Percentiles rank a stretch among this genome's conserved stretches.
Conservation (phyloP, 805 yeast genomes). For the Saccharomycopsis lassenensis region DNA sequence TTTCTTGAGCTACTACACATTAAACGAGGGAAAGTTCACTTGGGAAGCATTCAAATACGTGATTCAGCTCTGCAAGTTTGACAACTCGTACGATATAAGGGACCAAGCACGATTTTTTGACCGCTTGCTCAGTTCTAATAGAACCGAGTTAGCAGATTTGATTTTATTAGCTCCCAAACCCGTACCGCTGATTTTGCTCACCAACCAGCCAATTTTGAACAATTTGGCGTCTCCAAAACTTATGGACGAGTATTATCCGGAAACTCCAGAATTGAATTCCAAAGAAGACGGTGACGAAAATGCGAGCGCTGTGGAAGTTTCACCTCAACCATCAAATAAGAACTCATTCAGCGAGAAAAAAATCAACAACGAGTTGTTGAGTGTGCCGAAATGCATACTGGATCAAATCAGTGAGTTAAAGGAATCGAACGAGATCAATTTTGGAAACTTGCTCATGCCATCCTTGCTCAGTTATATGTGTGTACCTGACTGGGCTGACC, state of each 20-base stretch:
- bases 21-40: conserved; percentile 25
- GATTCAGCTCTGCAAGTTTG: conserved; percentile 60
- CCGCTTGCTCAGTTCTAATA: conserved; percentile 42
- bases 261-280: background rate
- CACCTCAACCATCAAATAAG: conserved; percentile 18
- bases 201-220: conserved; percentile 16
- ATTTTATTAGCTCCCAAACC: conserved; percentile 73
- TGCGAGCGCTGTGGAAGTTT: conserved; percentile 12
- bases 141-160: conserved; percentile 53
- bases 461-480: background rate
- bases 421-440: background rate
- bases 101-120: conserved; percentile 73
- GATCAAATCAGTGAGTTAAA: background rate
- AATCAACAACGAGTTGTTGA: conserved; percentile 2
- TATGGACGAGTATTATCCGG: conserved; percentile 12
- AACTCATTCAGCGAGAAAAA: conserved; percentile 17
- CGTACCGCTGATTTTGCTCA: conserved; percentile 30
- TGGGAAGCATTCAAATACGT: conserved; percentile 49
- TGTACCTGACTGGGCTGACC: conserved; percentile 5
- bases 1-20: conserved; percentile 22
- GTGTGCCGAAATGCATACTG: background rate
- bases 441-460: conserved; percentile 1
- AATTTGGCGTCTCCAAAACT: conserved; percentile 16
- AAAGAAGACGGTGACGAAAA: conserved; percentile 2
- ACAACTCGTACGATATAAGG: conserved; percentile 62